Evolutionary conservation across 228 moss, liverwort and hornwort species (phyloP), one percentile per base, ranked within the genome.

Genomic region (Sphagnum fallax): DNA sequence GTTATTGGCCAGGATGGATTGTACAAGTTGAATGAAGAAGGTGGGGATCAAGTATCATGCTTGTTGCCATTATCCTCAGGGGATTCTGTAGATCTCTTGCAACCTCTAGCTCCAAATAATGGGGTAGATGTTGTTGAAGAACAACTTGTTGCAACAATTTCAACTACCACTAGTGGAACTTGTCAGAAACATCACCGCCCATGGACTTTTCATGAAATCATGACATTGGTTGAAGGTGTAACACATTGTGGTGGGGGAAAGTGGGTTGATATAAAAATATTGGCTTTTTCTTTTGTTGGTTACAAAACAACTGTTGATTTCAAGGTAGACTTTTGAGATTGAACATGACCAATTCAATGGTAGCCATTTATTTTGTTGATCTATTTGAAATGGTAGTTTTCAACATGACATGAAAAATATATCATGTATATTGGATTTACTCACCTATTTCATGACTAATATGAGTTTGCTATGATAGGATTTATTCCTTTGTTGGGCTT

Each of bases 201-300:
- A n/a, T 96, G 96, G 96, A 96, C 96, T 75, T 73, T 92, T 67
- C 87, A 91, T 65, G 96, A 96, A 84, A 92, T 96, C 74, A 87
- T 91, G 86, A 89, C 91, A 55, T 82, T 96, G 69, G 96, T 96
- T 51, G 96, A 96, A 84, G 96, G 92, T 75, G 96, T 96, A 52
- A 84, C 92, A 50, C 88, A 89, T 52, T 96, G 96, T 87, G 96
- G 96, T 70, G 96, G 92, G 80, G 96, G 96, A 49, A 96, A 96
- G 73, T 96, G 96, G 92, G 96, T 91, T 64, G 92, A 96, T 74
- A 92, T 96, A 62, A 96, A 92, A 76, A 96, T 92, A 77, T 89
- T 96, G 62, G 87, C 90, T 32, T 96, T 96, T 75, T 82, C 92
- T 65, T 80, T 86, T 66, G 89, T 89, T 61, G 89, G 88, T 65